Conservation (phyloP, 768 basidiomycete genomes). For the Glaciozyma antarctica region DNA sequence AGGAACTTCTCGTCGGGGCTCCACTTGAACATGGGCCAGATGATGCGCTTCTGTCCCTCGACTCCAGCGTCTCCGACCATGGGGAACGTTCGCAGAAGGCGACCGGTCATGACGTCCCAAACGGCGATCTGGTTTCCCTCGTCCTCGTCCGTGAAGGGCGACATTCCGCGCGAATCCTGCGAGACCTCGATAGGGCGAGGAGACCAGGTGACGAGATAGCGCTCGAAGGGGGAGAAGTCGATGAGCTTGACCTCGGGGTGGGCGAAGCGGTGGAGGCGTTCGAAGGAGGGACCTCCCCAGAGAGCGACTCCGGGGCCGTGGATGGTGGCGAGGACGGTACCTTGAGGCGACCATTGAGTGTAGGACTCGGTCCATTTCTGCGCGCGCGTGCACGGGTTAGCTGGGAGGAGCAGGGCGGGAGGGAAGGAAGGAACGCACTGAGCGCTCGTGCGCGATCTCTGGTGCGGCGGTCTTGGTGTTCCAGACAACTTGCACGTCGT, state of each 20-base stretch:
- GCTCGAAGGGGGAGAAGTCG: slow-evolving; percentile 94
- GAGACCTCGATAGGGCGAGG: slow-evolving; percentile 76
- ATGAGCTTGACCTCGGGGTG: slow-evolving; percentile 91
- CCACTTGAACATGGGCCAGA: slow-evolving; percentile 94
- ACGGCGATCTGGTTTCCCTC: slow-evolving; percentile 94
- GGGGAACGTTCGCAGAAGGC: slow-evolving; percentile 83
- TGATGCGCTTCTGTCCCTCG: slow-evolving; percentile 53
- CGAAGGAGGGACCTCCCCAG: slow-evolving; percentile 90
- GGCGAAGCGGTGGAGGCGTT: slow-evolving; percentile 77
- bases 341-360: slow-evolving; percentile 90
- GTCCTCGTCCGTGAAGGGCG: slow-evolving; percentile 72
- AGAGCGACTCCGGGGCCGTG: slow-evolving; percentile 91
- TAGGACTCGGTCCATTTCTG: slow-evolving; percentile 96
- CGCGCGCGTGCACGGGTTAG: not conserved
- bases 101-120: slow-evolving; percentile 95
- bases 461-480: slow-evolving; percentile 73
- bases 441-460: slow-evolving; percentile 64
- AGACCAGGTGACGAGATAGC: slow-evolving; percentile 95
- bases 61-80: slow-evolving; percentile 43
- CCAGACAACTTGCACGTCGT: slow-evolving; percentile 84
- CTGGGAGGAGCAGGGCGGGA: slow-evolving; percentile 3
- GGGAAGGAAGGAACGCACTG: slow-evolving; percentile 46
- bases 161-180: slow-evolving; percentile 49
- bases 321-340: slow-evolving; percentile 86
- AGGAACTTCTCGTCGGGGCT: slow-evolving; percentile 92